Evolutionary conservation across 495 filamentous ascomycete species (phyloP).

Genomic region (Zalerion maritima): DNA sequence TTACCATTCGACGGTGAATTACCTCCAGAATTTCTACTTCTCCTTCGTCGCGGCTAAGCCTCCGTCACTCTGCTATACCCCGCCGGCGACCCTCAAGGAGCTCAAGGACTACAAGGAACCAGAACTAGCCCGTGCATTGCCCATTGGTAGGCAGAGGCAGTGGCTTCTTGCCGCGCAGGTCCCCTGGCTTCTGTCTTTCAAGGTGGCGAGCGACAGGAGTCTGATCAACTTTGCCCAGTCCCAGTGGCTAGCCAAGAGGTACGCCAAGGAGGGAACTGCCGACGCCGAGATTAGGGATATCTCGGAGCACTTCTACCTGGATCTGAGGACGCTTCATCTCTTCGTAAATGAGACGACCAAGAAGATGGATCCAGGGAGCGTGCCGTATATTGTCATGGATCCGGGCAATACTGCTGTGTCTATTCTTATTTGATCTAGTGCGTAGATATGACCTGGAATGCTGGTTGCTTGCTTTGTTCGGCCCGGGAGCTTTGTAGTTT

Average conservation of each 20-base stretch:
- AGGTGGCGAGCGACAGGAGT: conserved; percentile 21
- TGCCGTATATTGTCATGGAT: conserved; percentile 28
- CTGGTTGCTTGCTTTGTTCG: no score
- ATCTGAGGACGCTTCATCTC: conserved; percentile 13
- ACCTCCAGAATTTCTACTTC: conserved; percentile 36
- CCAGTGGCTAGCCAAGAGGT: conserved; percentile 16
- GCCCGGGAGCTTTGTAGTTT: no score
- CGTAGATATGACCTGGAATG: not conserved
- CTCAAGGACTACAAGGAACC: conserved; percentile 16
- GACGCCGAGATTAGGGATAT: conserved; percentile 8
- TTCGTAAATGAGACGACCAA: conserved; percentile 10
- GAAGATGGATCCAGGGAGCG: conserved; percentile 18
- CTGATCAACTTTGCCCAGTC: conserved; percentile 23
- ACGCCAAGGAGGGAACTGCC: conserved; percentile 5
- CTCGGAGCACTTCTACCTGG: conserved; percentile 12
- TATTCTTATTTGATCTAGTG: conserved; percentile 22
- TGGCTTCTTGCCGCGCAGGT: conserved; percentile 29
- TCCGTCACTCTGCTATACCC: conserved; percentile 19
- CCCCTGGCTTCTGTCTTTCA: conserved; percentile 30
- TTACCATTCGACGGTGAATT: conserved; percentile 35
- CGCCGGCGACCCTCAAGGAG: conserved; percentile 14
- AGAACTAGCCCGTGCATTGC: conserved; percentile 24
- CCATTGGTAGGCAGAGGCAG: conserved; percentile 22
- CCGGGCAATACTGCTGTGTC: conserved; percentile 25
- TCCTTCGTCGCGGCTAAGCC: conserved; percentile 31